Evolutionary conservation across 352 stramenopile genomes (phyloP).

Genomic region (Globisporangium acanthophoron): DNA sequence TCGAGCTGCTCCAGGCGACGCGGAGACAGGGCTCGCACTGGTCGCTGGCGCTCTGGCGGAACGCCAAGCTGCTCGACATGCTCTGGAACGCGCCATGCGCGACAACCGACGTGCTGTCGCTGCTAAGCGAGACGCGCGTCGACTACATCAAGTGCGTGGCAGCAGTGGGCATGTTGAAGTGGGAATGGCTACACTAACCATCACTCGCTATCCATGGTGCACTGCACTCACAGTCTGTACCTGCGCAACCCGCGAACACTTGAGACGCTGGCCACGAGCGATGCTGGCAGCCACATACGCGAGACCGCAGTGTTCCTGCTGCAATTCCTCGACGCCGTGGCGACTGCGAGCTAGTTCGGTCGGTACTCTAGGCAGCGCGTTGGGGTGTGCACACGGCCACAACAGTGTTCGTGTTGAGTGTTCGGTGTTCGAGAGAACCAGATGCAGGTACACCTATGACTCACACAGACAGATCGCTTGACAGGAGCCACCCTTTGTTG

Average conservation of each 20-base stretch:
- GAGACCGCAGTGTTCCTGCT: slow-evolving; percentile 22
- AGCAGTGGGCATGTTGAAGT: neutral
- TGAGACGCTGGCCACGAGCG: slow-evolving; percentile 12
- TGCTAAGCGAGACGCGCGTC: slow-evolving; percentile 22
- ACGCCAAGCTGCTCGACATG: slow-evolving; percentile 30
- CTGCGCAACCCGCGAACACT: slow-evolving; percentile 29
- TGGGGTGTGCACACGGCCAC: neutral
- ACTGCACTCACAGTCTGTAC: slow-evolving; percentile 34
- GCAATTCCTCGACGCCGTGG: slow-evolving; percentile 31
- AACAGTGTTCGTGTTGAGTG: too few relatives aligned
- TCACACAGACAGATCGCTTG: too few relatives aligned
- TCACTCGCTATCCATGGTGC: neutral
- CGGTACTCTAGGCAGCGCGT: neutral
- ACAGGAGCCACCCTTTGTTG: too few relatives aligned
- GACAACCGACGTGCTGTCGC: slow-evolving; percentile 15
- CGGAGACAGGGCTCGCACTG: slow-evolving; percentile 11
- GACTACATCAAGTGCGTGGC: slow-evolving; percentile 49
- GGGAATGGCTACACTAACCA: slow-evolving; percentile 1
- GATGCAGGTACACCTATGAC: neutral
- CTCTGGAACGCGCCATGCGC: slow-evolving; percentile 18
- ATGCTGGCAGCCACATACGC: slow-evolving; percentile 21
- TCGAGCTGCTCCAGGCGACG: neutral
- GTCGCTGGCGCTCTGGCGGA: slow-evolving; percentile 47
- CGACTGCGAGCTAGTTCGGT: neutral
- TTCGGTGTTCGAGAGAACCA: too few relatives aligned